Evolutionary conservation across 768 basidiomycete genomes (phyloP).

Genomic region (Trametes maxima): DNA sequence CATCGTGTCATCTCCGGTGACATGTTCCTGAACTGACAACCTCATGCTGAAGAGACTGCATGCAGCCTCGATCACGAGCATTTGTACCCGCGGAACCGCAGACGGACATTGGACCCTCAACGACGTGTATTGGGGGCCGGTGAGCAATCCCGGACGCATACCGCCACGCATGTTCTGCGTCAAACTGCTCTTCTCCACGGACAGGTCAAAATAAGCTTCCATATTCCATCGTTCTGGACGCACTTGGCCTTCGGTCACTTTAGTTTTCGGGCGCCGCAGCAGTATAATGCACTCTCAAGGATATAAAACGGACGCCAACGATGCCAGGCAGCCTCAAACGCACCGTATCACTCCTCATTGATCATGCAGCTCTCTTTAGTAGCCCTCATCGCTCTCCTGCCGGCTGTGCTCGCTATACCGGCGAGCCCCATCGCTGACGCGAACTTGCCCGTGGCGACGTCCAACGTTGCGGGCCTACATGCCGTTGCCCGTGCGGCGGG

Average conservation of each 20-base stretch:
- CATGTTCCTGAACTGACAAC: neutral
- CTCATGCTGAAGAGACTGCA: neutral
- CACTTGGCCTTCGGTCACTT: neutral
- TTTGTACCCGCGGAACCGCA: neutral
- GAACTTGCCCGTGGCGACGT: conserved; percentile 12
- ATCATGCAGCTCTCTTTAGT: conserved; percentile 10
- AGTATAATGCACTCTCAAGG: too few species aligned
- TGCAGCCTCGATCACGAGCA: conserved; percentile 1
- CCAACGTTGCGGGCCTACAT: conserved; percentile 33
- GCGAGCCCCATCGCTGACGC: conserved; percentile 12
- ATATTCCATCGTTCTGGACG: neutral
- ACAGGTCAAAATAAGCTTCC: neutral
- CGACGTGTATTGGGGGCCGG: neutral
- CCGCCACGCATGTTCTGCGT: neutral
- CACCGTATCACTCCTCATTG: neutral
- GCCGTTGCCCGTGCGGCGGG: conserved; percentile 40
- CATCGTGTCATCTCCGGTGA: neutral
- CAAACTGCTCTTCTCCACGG: too few species aligned
- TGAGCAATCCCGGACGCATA: neutral
- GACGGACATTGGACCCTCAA: neutral
- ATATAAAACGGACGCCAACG: neutral
- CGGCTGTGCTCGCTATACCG: conserved; percentile 1
- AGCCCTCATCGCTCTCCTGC: conserved; percentile 1
- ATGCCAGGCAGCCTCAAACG: too few species aligned
- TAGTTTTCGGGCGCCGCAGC: neutral